phyloP scores from a whole-genome alignment of 345 rosid species.

The Cardiospermum halicacabum region DNA sequence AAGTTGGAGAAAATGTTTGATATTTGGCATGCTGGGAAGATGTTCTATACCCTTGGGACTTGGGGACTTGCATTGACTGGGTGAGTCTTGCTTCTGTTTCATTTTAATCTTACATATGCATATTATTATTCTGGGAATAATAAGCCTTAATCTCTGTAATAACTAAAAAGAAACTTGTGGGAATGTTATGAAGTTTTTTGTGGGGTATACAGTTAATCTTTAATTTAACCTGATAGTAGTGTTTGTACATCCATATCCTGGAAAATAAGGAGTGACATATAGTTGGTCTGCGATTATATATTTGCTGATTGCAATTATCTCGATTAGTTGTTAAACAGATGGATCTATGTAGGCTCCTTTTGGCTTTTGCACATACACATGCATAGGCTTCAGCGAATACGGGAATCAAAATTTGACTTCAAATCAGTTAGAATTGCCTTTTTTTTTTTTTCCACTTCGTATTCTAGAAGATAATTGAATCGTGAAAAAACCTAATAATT shows the following conservation, averaged over 20 bases:
- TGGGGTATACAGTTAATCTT: not conserved
- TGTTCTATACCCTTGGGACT: slow-evolving; percentile 73
- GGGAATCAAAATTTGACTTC: not conserved
- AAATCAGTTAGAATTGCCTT: not conserved
- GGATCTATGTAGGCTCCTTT: not conserved
- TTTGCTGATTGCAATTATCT: not conserved
- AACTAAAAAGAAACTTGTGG: not conserved
- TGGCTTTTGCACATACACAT: not conserved
- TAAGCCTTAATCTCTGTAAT: not conserved
- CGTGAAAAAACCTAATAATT: not conserved
- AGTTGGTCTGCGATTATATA: not conserved
- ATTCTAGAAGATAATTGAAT: not conserved
- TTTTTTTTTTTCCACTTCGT: not conserved
- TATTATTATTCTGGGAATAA: not conserved
- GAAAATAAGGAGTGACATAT: not conserved
- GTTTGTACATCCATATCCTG: not conserved
- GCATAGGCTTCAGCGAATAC: not conserved
- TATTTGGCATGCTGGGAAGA: slow-evolving; percentile 85
- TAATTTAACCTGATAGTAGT: not conserved
- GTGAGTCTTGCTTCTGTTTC: slow-evolving; percentile 32
- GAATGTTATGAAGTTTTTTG: not conserved
- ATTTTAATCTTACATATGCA: not conserved
- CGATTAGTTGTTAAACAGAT: not conserved
- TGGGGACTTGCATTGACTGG: slow-evolving; percentile 91
- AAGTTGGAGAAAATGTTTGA: slow-evolving; percentile 61